Evolutionary conservation across 2,329 filamentous ascomycete species (phyloP), one percentile per base, ranked within the genome.

Genomic region (Fusarium stilboides): DNA sequence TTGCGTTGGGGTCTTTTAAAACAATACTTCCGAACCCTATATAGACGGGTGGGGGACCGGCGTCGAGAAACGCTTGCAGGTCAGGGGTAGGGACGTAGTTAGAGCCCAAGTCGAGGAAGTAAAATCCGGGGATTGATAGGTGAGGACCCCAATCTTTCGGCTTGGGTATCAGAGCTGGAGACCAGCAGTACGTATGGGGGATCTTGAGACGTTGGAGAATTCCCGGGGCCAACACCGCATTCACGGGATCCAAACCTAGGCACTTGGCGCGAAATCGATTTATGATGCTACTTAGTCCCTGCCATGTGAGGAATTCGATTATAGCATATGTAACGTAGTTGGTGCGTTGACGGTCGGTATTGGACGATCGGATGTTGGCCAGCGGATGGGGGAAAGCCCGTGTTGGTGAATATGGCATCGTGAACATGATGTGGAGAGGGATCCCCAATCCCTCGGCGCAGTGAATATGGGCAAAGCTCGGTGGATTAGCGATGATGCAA

Each of bases 281-380:
- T 10, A 68, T 59, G 12, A 66, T 34, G 24, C 65, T 62, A n/a
- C 65, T 62, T 9, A 62, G 45, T 59, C 91, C 91, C 78, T 94
- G 91, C 91, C 91, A 94, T n/a, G 91, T 91, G 79, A 94, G 84
- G 84, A 92, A 89, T 60, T 93, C 91, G 2, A 94, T 89, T 36
- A 93, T 81, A 2, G 87, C 86, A 71, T 93, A 94, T 0, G 88
- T 91, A 19, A 93, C 84, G 73, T 89, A 92, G 66, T 93, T 93
- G 1, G 89, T 86, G 2, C 85, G 81, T 69, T 91, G 89, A 6
- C 55, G 4, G 87, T 88, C 60, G 22, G 68, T 57, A 67, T 90
- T 91, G 3, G 20, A 33, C 2, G 28, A 28, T 62, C 89, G 85
- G 39, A 93, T 87, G 68, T 92, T 92, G 0, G 91, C 91, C 15